Base-by-base conservation (phyloP, 2,329 filamentous ascomycete species). In the Xylariaceae sp. region DNA sequence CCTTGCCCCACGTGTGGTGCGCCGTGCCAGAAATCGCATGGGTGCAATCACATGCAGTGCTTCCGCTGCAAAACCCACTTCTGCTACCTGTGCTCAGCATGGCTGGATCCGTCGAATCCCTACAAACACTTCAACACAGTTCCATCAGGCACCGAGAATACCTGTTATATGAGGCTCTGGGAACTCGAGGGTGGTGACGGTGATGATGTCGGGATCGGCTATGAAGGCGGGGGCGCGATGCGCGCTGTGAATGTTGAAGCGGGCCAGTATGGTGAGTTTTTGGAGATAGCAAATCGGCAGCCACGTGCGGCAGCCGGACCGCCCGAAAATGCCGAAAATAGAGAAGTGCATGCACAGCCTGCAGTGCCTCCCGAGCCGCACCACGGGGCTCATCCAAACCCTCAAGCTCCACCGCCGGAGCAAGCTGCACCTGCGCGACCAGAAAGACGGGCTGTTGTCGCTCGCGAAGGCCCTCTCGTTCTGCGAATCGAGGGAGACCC, bases 21-120 rank as follows among this genome's bases (percentile, higher is more conserved):
- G 1, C 87, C 87, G 0, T 83, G 83, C 15, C 87, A 95, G 59
- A 98, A 98, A 69, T 87, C 84, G 2, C 81, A 86, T 56, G 92
- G 92, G 27, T 98, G 92, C 70, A 96, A 96, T 62, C 89, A 96
- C 63, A 97, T 97, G 88, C 85, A 83, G 34, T 96, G 90, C 64
- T 87, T 83, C 60, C 81, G 86, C 48, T 98, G 92, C 68, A 73
- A 83, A 36, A 85, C 87, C 2, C 90, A 97, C 61, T 97, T 96
- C 60, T 98, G 92, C 67, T 97, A 97, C 52, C 74, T 97, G 1
- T 97, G 92, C 58, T 83, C 84, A 1, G 74, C 81, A n/a, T 97
- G 87, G 85, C 72, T 98, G 29, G 75, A 83, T 40, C 78, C 85
- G 0, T 70, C 67, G 13, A 92, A 95, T 51, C 89, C 89, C 1